Evolutionary conservation across 2,329 filamentous ascomycete species (phyloP), one percentile per base, ranked within the genome.

Genomic region (Mycosphaerella arachidis): DNA sequence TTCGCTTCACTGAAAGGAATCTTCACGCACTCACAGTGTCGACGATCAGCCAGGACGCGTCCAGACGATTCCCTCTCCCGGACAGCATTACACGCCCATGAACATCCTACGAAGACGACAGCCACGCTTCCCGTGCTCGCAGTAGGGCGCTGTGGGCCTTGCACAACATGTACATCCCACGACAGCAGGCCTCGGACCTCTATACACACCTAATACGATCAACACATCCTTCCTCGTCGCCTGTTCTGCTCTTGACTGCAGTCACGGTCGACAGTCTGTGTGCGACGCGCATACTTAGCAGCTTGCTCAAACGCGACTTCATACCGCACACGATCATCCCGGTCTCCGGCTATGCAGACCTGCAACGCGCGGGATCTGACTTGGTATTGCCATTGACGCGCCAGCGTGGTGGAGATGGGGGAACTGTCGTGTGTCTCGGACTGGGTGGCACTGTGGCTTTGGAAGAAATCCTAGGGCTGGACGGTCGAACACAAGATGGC

Each of bases 291-390:
- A 97, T 99, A 62, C 85, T 99, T 52, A 96, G 93, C 2, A 84
- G 89, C 54, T 83, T 99, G n/a, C 82, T 99, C 62, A 97, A 96
- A 77, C 89, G 93, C 81, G 94, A 99, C 80, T 97, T 96, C 73
- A 96, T 99, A 68, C 90, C 89, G 13, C 93, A 97, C 79, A 97
- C 97, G 77, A 96, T 97, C 71, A 91, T 97, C 71, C 94, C 94
- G 1, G 88, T 99, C 57, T 86, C 91, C 20, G 94, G 94, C 57
- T 97, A 97, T 85, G 87, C 86, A 66, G 94, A 97, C 74, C 84
- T 99, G 51, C 84, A 90, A 71, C 87, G 86, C 67, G 88, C 88
- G 24, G 92, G 92, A 50, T 84, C 85, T 70, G 86, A 92, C 66
- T 81, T 95, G 48, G 89, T 97, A 45, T 82, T 81, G 57, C 92